Percentiles rank a stretch among this genome's conserved stretches.
These are phyloP conservation scores for Cordyceps militaris DNA, from an alignment of 2,329 filamentous ascomycete genomes.

Conservation along the genomic window DNA sequence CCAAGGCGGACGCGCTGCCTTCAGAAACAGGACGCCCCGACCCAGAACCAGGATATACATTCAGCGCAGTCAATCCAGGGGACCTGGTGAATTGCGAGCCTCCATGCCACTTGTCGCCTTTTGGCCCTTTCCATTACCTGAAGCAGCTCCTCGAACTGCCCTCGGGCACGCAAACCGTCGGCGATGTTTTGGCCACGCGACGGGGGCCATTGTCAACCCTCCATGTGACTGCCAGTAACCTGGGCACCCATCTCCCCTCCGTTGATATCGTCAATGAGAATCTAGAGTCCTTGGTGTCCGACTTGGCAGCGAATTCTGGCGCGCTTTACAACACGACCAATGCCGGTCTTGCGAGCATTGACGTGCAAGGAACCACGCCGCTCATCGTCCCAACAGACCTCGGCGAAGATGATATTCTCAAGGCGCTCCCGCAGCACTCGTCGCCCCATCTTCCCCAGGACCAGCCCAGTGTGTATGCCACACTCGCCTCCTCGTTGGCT, in stretches of 20 bases:
- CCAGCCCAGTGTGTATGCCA: not conserved
- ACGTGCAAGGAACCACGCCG: not conserved
- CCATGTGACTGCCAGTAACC: not conserved
- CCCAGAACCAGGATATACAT: not conserved
- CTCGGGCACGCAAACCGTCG: not conserved
- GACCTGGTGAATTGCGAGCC: slow-evolving; percentile 5
- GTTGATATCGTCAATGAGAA: slow-evolving; percentile 8
- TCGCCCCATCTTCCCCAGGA: slow-evolving; percentile 2
- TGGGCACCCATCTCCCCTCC: not conserved
- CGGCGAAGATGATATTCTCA: not conserved
- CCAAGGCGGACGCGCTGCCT: not conserved
- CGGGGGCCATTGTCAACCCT: not conserved
- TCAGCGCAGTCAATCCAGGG: not conserved
- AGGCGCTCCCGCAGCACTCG: slow-evolving; percentile 6
- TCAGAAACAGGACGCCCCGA: not conserved
- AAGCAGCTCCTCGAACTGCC: not conserved
- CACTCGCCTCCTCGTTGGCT: not conserved
- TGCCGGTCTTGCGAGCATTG: not conserved
- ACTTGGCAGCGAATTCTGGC: not conserved
- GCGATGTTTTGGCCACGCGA: not conserved
- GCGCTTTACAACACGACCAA: not conserved
- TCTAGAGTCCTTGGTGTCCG: slow-evolving; percentile 3
- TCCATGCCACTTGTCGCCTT: slow-evolving; percentile 5
- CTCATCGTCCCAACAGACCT: not conserved
- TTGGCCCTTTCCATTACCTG: slow-evolving; percentile 6